Percentiles rank a stretch among this genome's conserved stretches.
phyloP scores from a whole-genome alignment of 305 asterid genomes.

The Caryopteris hybrid region DNA sequence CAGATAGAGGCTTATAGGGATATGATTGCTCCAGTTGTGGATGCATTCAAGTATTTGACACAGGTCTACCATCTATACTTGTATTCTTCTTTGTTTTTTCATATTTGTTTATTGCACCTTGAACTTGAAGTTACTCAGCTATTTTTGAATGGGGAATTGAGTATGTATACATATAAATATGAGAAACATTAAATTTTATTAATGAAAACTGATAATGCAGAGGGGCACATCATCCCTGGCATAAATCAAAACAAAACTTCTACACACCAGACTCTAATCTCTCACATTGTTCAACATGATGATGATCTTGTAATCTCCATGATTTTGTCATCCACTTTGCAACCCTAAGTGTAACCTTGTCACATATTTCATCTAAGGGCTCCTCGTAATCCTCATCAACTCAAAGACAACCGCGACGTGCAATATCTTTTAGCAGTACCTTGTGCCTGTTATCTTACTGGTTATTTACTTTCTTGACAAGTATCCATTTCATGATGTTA shows the following conservation, averaged over 20 bases:
- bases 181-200: too few species aligned
- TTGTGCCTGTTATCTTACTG: neutral
- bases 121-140: neutral
- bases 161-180: neutral
- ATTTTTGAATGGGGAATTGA: neutral
- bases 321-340: too few species aligned
- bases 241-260: neutral
- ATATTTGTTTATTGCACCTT: constrained; percentile 3
- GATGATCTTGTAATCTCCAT: too few species aligned
- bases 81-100: constrained; percentile 6
- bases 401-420: neutral
- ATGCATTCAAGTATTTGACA: constrained; percentile 95
- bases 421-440: neutral
- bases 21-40: constrained; percentile 99
- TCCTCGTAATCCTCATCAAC: too few species aligned
- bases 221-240: neutral
- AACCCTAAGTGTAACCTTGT: too few species aligned
- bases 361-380: too few species aligned
- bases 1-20: constrained; percentile 99
- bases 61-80: constrained; percentile 49
- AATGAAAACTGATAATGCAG: too few species aligned
- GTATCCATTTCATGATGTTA: too few species aligned
- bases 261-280: too few species aligned
- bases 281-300: too few species aligned
- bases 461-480: too few species aligned